Conservation (phyloP, 345 rosid genomes). For the Pistacia integerrima region DNA sequence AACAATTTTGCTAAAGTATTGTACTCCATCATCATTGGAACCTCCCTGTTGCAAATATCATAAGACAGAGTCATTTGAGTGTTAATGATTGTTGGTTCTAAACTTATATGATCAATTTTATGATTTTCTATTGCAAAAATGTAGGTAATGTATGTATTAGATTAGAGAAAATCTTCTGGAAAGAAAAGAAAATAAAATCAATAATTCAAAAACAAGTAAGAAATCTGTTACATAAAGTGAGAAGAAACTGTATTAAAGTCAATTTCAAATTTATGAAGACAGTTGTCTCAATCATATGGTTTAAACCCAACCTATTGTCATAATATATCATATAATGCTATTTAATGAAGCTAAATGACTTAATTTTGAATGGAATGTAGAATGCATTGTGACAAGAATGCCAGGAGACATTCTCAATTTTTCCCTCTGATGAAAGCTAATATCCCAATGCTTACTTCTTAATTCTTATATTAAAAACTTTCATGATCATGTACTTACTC, state of each 20-base stretch:
- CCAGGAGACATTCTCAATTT: neutral
- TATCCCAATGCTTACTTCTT: neutral
- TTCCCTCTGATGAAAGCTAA: neutral
- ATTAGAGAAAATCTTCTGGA: neutral
- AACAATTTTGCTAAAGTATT: conserved; percentile 33
- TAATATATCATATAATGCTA: neutral
- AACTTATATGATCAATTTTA: conserved; percentile 7
- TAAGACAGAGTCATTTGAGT: conserved; percentile 12
- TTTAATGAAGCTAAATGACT: neutral
- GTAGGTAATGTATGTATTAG: neutral
- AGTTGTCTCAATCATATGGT: too few species aligned
- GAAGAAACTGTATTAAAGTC: neutral
- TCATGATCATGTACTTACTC: neutral
- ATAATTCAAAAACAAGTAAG: neutral
- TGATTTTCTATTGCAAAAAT: neutral
- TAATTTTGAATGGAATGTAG: neutral
- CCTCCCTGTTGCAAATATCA: conserved; percentile 30
- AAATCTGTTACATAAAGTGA: neutral
- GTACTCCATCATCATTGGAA: conserved; percentile 28
- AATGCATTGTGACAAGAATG: neutral
- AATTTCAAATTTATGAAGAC: neutral
- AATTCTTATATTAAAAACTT: neutral
- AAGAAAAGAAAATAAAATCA: neutral
- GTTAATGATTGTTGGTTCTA: conserved; percentile 2
- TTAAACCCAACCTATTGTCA: neutral